Base-by-base conservation (phyloP, 805 yeast genomes). In the Kluyveromyces starmeri region DNA sequence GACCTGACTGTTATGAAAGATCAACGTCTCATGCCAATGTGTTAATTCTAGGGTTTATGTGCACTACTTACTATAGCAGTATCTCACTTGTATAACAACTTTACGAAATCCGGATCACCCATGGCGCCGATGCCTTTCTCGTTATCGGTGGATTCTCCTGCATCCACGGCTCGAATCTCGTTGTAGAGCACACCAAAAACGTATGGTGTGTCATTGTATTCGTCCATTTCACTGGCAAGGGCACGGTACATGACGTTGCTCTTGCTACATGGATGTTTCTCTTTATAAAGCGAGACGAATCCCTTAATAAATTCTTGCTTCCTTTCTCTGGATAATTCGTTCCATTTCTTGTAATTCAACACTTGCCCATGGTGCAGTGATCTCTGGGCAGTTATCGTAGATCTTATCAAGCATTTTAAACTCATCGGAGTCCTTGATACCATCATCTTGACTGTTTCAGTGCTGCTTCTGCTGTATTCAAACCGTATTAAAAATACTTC, bases 121-220 rank as follows among this genome's bases (percentile, higher is more conserved):
- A 48, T 35, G 4, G 40, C 33, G 13, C 51, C 51, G 7, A 34
- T 37, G 7, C 51, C 52, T 20, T 40, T 39, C 22, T 37, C 35
- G 35, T 46, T 48, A 20, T 47, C 47, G 4, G 29, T 32, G 8
- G 51, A 43, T 17, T 45, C 46, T 3, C 45, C 46, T 16, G 26
- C 31, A 5, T 49, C 38, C 12, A 48, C 45, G 24, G 49, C 42
- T 36, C 47, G 37, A 10, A 60, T 44, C 29, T 60, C 65, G 32
- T 55, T 58, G 46, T 60, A 60, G n/a, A 60, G 32, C n/a, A 60
- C 40, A 3, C 65, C 65, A 39, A 58, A 60, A n/a, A 59, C 53
- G 19, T 60, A 50, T 13, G 65, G 65, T 15, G 61, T 52, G 32
- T 60, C 65, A 33, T 47, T 56, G 30, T 48, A 44, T 28, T 58